Base-by-base conservation (phyloP, 2,329 filamentous ascomycete genomes). In the Fusarium pseudonygamai region DNA sequence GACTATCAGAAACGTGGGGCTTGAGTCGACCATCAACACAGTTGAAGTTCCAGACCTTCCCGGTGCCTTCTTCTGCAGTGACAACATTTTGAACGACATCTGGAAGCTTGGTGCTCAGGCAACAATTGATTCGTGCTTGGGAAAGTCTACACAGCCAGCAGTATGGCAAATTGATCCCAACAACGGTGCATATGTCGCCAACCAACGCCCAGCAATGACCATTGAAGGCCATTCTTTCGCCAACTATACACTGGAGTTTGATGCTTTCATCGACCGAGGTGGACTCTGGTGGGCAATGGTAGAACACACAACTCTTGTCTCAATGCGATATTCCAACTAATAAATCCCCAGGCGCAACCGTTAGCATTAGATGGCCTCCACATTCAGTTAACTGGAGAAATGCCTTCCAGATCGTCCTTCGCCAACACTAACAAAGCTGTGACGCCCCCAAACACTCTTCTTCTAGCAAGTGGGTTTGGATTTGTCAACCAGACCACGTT, bases 401-500 rank as follows among this genome's bases (percentile, higher is more conserved):
- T 64, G 4, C 47, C 60, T 4, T 24, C 37, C 2, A 36, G n/a
- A 7, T 40, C 63, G 5, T 64, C 60, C 16, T 64, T 65, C 16
- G 36, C 43, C 18, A 65, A 65, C 40, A 34, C 30, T 28, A 64
- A 65, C 60, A 46, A 42, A 8, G 64, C 60, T 10, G 26, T 56
- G 8, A 64, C 63, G 2, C 60, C 40, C 24, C 28, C 39, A 11
- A 65, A 64, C 34, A 57, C 63, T 20, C 10, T 64, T 4, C 60
- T 45, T 5, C 37, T 65, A 14, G 50, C 47, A 10, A 64, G 60
- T 6, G 40, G 63, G 4, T 57, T 50, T 40, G 63, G 63, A 3
- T 62, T 64, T 34, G 40, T 65, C 24, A 65, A 65, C 20, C 63
- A 64, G 26, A 65, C 63, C 8, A 65, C 63, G 7, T 20, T 65